A percentile compares a stretch with the other conserved stretches of the same genome.
These are phyloP conservation scores for Diospyros kaki DNA, from an alignment of 148 eudicot species.

Conservation along the genomic window DNA sequence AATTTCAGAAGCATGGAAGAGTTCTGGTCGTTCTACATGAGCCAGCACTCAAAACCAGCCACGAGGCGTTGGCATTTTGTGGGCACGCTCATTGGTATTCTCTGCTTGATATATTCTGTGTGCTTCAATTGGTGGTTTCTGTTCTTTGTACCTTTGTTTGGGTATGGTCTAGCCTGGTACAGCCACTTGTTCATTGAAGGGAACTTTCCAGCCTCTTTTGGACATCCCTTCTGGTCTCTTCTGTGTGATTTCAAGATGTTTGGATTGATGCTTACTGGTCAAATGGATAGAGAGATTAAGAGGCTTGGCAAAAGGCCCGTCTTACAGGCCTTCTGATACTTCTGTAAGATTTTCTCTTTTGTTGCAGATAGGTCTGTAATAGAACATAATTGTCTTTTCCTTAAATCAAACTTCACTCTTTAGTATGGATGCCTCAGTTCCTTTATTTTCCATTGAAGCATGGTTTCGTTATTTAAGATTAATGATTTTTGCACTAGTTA, in stretches of 20 bases:
- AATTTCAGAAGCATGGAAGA: constrained; percentile 79
- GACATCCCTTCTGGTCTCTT: constrained; percentile 89
- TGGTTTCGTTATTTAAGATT: background rate
- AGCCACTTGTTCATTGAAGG: constrained; percentile 88
- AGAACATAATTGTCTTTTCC: constrained; percentile 1
- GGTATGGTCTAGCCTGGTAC: constrained; percentile 88
- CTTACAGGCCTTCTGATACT: constrained; percentile 44
- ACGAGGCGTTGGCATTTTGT: constrained; percentile 93
- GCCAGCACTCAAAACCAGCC: constrained; percentile 80
- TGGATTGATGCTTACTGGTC: constrained; percentile 83
- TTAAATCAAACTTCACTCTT: too few relatives aligned
- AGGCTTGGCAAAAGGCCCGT: constrained; percentile 90
- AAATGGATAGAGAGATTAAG: constrained; percentile 86
- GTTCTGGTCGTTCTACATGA: constrained; percentile 88
- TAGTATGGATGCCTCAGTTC: too few relatives aligned
- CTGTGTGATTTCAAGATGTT: constrained; percentile 91
- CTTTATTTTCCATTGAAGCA: background rate
- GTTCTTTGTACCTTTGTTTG: constrained; percentile 61
- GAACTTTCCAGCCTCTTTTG: constrained; percentile 73
- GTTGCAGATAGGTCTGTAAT: constrained; percentile 13
- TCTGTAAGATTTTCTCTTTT: background rate
- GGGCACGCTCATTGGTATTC: constrained; percentile 54
- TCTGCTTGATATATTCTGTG: constrained; percentile 44
- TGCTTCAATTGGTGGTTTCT: constrained; percentile 63
- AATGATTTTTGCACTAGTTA: background rate